phyloP scores from a whole-genome alignment of 331 rosid genomes.

The Pyracantha coccinea region DNA sequence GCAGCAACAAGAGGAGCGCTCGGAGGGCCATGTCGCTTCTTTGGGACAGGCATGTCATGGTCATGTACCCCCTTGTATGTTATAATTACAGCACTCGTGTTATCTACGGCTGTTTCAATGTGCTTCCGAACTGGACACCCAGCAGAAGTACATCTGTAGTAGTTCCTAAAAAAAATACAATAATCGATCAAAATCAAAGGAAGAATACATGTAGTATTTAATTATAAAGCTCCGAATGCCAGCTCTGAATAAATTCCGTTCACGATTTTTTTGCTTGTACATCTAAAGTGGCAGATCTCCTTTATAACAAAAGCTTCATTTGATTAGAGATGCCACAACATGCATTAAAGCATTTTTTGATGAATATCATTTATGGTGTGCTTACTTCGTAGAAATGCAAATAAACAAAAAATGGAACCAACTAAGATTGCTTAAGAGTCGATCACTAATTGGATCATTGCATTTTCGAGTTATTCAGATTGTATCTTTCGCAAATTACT shows the following conservation, averaged over 20 bases:
- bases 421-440: not conserved
- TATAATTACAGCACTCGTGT: conserved; percentile 59
- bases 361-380: not conserved
- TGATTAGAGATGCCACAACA: not conserved
- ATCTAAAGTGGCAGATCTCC: not conserved
- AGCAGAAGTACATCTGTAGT: conserved; percentile 96
- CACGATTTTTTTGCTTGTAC: not conserved
- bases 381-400: not conserved
- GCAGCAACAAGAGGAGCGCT: conserved; percentile 90
- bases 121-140: conserved; percentile 98
- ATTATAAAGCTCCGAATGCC: not conserved
- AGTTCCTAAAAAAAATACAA: conserved; percentile 53
- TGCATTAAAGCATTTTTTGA: not conserved
- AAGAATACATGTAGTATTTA: not conserved
- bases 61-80: conserved; percentile 94
- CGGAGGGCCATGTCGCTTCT: conserved; percentile 81
- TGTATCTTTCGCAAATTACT: not conserved
- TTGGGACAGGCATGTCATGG: conserved; percentile 97
- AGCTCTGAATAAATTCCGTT: not conserved
- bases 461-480: not conserved
- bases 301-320: not conserved
- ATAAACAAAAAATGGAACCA: not conserved
- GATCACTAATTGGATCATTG: not conserved
- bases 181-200: not conserved
- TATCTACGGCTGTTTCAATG: conserved; percentile 61